Conservation (phyloP, 345 rosid species). For the Carallia pectinifolia region DNA sequence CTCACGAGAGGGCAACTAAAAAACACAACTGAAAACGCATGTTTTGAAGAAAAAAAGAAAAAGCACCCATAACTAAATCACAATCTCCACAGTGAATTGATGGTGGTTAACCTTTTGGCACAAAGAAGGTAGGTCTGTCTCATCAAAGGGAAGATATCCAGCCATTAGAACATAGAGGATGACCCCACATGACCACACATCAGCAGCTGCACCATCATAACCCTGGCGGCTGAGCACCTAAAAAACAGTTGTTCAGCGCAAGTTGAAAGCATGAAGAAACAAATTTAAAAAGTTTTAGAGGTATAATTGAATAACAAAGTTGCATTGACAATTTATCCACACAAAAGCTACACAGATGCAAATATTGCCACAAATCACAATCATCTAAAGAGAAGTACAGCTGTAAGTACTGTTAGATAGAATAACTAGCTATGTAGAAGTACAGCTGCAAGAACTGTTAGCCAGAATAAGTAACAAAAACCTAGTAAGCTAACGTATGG, state of each 20-base stretch:
- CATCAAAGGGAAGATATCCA: slow-evolving; percentile 82
- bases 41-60: slow-evolving; percentile 3
- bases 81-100: neutral
- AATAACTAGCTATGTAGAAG: no score
- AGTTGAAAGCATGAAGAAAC: slow-evolving; percentile 1
- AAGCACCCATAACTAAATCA: neutral
- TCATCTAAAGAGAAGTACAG: neutral
- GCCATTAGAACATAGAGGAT: slow-evolving; percentile 85
- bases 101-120: slow-evolving; percentile 56
- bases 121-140: slow-evolving; percentile 71
- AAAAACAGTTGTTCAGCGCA: slow-evolving; percentile 11
- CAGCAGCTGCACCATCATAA: slow-evolving; percentile 91
- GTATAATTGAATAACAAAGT: neutral
- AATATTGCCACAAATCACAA: neutral
- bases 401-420: no score
- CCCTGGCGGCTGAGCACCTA: slow-evolving; percentile 66
- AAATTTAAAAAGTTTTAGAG: neutral
- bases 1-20: neutral
- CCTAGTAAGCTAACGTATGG: no score
- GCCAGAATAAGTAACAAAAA: no score
- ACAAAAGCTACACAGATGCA: slow-evolving; percentile 1
- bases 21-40: neutral
- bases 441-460: no score
- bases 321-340: neutral
- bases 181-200: slow-evolving; percentile 95